Evolutionary conservation across 2,329 filamentous ascomycete species (phyloP).

Genomic region (Cercospora berteroae): DNA sequence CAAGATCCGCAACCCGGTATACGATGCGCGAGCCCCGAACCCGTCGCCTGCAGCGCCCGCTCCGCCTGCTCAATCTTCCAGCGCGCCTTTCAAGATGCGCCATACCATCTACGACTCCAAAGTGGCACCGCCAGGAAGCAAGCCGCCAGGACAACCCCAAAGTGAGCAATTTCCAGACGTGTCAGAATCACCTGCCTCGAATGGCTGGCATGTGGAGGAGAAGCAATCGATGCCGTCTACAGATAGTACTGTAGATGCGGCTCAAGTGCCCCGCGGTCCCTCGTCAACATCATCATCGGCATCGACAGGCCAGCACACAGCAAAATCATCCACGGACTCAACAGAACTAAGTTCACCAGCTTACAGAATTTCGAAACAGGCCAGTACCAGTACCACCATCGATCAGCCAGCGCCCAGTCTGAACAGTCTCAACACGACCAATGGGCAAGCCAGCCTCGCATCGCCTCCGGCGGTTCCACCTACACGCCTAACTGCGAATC

Average conservation of each 20-base stretch:
- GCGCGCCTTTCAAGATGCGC: conserved; percentile 32
- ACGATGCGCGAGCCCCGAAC: conserved; percentile 23
- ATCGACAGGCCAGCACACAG: not conserved
- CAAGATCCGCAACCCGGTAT: conserved; percentile 34
- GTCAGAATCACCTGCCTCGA: conserved; percentile 1
- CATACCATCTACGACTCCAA: conserved; percentile 30
- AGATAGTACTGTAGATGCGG: not conserved
- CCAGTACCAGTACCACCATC: conserved; percentile 5
- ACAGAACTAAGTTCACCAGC: conserved; percentile 7
- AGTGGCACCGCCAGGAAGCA: conserved; percentile 21
- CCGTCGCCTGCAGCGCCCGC: conserved; percentile 7
- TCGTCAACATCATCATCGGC: not conserved
- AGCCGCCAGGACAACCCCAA: conserved; percentile 16
- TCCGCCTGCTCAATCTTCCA: conserved; percentile 10
- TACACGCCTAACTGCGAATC: conserved; percentile 11
- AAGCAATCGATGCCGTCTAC: not conserved
- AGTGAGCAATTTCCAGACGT: conserved; percentile 11
- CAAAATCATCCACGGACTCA: conserved; percentile 1
- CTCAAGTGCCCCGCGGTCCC: not conserved
- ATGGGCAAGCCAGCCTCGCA: not conserved
- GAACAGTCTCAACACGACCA: conserved; percentile 6
- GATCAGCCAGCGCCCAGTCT: not conserved
- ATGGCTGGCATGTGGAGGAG: not conserved
- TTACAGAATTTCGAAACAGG: conserved; percentile 7
- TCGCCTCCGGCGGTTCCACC: not conserved